Evolutionary conservation across 2,329 filamentous ascomycete species (phyloP).

Genomic region (Hawksworthiomyces lignivorus): DNA sequence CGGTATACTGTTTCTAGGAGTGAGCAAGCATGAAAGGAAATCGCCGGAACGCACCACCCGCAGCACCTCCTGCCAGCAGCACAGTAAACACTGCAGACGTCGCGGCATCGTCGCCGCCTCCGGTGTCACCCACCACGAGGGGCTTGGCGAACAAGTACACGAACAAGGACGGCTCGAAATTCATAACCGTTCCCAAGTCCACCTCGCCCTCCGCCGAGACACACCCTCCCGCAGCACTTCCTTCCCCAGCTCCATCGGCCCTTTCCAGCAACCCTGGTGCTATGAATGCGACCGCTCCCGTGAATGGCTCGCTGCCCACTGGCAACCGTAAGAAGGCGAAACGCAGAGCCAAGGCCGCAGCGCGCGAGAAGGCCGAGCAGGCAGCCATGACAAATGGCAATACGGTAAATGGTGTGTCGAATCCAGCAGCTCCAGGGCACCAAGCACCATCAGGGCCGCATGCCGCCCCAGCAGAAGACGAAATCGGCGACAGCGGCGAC

Average conservation of each 20-base stretch:
- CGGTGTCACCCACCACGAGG: conserved; percentile 45
- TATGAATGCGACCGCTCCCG: not conserved
- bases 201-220: conserved; percentile 44
- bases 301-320: conserved; percentile 18
- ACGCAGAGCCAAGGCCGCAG: conserved; percentile 77
- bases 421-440: conserved; percentile 23
- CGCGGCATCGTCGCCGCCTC: conserved; percentile 17
- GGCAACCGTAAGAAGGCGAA: conserved; percentile 96
- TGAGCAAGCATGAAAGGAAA: conserved; percentile 26
- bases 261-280: conserved; percentile 13
- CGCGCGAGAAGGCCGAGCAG: conserved; percentile 43
- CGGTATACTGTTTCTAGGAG: not conserved
- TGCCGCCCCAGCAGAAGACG: conserved; percentile 39
- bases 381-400: conserved; percentile 30
- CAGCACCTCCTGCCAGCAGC: conserved; percentile 10
- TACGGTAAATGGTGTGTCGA: conserved; percentile 32
- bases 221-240: conserved; percentile 42
- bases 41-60: conserved; percentile 22
- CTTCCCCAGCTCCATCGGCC: conserved; percentile 28
- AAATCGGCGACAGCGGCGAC: conserved; percentile 50
- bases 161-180: conserved; percentile 63
- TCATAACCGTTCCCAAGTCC: conserved; percentile 56
- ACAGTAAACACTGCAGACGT: not conserved
- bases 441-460: conserved; percentile 19
- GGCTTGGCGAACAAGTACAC: conserved; percentile 54